Evolutionary conservation across 176 grass and related monocot species (phyloP), one percentile per base, ranked within the genome.

Genomic region (Guadua angustifolia): DNA sequence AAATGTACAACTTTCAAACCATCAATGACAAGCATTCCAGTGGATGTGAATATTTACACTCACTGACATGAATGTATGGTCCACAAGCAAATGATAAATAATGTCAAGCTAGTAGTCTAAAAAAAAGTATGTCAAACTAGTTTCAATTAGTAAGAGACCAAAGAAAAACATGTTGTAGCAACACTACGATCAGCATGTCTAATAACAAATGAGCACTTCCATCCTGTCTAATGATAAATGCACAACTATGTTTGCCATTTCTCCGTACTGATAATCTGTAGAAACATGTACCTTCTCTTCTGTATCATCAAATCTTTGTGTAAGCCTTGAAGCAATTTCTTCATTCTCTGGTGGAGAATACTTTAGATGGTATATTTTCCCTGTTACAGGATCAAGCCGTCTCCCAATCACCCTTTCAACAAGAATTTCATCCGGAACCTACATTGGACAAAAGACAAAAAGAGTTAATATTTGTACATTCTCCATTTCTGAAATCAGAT

Each of bases 261-360:
- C 0, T 85, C 44, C 19, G 62, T 71, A 24, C 24, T 47, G 46
- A 86, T 43, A 52, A 71, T 72, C 7, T 84, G 53, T 24, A 51
- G 22, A 87, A 73, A 40, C 19, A 18, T 36, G 4, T 90, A 99
- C 96, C 96, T 99, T 99, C 79, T 99, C 96, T 90, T 99, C 93
- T 17, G 96, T 95, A 59, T 99, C 96, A 80, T 99, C 96, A 83
- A 95, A 99, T 65, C 96, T 89, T 55, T 94, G 93, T 33, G 89
- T 95, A 83, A 99, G 93, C 79, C 93, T 95, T 69, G 91, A 81
- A 66, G 93, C 89, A 42, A 99, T 94, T 90, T 95, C 96, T 75
- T 95, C 96, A 84, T 84, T 99, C 82, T 99, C 93, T 78, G 96
- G 96, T 9, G 93, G 96, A 83, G 96, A 95, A 69, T 95, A 99